Base-by-base conservation (phyloP, 2,329 filamentous ascomycete species). In the Hirsutella rhossiliensis region DNA sequence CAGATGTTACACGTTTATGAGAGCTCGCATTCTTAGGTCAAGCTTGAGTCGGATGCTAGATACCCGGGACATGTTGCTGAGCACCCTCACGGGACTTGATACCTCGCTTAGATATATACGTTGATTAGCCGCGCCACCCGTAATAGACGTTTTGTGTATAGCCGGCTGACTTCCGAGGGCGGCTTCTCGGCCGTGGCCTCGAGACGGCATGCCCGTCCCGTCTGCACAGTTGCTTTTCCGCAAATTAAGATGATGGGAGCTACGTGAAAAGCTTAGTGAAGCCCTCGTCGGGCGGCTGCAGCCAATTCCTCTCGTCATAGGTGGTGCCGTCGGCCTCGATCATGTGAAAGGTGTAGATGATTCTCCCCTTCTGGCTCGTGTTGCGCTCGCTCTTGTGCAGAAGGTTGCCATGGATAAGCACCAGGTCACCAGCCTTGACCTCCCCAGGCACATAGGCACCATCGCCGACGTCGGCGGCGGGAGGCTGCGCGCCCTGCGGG, bases 371-470 rank as follows among this genome's bases (percentile, higher is more conserved):
- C 50, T 74, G 65, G 60, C 89, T 94, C 45, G 77, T 74, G 61
- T 98, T 98, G 72, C 76, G 86, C 75, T 95, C 88, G 60, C 89
- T 96, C 77, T 94, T 94, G 65, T 98, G 92, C 67, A 97, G 61
- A 54, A 96, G 66, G 63, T 97, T 97, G 2, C 92, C 92, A 67
- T 98, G 90, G 51, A 98, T 97, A 49, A 98, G 66, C 40, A 97
- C 88, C 62, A 98, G 62, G 40, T 84, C 85, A 0, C 92, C 92
- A 0, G 89, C 88, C 67, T 89, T 90, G 44, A 97, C 87, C 68
- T 95, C 86, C 4, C 85, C 84, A 41, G 88, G 67, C 43, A 84
- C 80, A 62, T 94, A 92, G 48, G 78, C 72, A 47, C 59, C 62
- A 9, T 61, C 62, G 5, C 59, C 62, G 29, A 64, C 63, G 2